A percentile compares a stretch with the other conserved stretches of the same genome.
phyloP scores from a whole-genome alignment of 1,284 basidiomycete species.

The Sutorius eximius region DNA sequence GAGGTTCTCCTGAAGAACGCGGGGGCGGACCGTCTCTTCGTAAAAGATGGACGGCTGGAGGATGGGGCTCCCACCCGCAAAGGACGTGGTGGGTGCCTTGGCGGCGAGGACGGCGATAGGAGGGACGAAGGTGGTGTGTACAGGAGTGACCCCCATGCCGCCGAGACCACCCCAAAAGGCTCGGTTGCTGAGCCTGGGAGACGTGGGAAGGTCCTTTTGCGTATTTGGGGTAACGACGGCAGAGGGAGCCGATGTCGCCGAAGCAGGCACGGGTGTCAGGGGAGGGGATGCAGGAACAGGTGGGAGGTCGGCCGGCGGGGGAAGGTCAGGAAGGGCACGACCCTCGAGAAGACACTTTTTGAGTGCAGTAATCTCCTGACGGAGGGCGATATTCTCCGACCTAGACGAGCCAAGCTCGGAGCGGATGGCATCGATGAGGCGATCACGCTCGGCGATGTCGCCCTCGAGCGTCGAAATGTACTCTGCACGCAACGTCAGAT shows the following conservation, averaged over 20 bases:
- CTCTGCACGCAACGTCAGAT: slow-evolving; percentile 48
- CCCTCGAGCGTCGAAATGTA: slow-evolving; percentile 93
- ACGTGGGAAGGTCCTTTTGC: slow-evolving; percentile 78
- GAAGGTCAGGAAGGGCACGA: slow-evolving; percentile 41
- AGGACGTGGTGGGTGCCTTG: slow-evolving; percentile 16
- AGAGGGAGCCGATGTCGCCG: slow-evolving; percentile 18
- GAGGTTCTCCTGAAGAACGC: slow-evolving; percentile 69
- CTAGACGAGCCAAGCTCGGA: slow-evolving; percentile 79
- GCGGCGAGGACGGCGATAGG: slow-evolving; percentile 40
- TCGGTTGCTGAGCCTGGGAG: slow-evolving; percentile 48
- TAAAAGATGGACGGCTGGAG: slow-evolving; percentile 34
- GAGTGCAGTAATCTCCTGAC: slow-evolving; percentile 80
- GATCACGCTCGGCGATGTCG: slow-evolving; percentile 91
- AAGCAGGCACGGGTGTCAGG: slow-evolving; percentile 23
- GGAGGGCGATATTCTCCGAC: slow-evolving; percentile 82
- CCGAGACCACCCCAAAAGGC: slow-evolving; percentile 78
- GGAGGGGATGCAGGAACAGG: slow-evolving; percentile 40
- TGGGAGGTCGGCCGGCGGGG: slow-evolving; percentile 46
- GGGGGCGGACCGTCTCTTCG: slow-evolving; percentile 28
- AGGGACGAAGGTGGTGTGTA: slow-evolving; percentile 82
- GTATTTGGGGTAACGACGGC: slow-evolving; percentile 69
- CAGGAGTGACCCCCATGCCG: slow-evolving; percentile 75
- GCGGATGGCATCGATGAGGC: slow-evolving; percentile 85
- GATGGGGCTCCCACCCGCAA: slow-evolving; percentile 25
- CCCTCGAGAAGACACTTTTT: slow-evolving; percentile 79